These are phyloP conservation scores for Hyaloperonospora brassicae DNA, from an alignment of 352 stramenopile species.

Conservation along the genomic window DNA sequence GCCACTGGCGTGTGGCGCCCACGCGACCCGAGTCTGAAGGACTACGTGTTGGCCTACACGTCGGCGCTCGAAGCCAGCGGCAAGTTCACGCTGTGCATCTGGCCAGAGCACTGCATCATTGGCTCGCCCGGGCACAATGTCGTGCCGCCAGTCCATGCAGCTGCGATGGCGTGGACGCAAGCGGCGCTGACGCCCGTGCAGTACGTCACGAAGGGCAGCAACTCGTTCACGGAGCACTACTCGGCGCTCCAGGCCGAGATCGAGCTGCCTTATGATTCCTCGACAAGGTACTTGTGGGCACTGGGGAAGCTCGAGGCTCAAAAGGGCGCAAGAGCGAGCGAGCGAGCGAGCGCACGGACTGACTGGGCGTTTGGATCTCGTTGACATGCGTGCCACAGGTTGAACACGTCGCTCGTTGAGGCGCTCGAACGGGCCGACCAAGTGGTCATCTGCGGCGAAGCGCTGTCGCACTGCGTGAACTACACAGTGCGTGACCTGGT, in stretches of 20 bases:
- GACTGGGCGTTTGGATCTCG: not conserved
- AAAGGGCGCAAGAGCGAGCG: too few relatives aligned
- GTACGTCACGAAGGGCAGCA: conserved; percentile 91
- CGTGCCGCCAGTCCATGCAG: conserved; percentile 70
- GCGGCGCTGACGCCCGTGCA: conserved; percentile 51
- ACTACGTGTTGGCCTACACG: conserved; percentile 90
- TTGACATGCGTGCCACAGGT: conserved; percentile 29
- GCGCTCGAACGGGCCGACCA: conserved; percentile 77
- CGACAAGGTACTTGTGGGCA: conserved; percentile 34
- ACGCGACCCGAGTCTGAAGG: conserved; percentile 51
- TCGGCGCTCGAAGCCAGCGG: conserved; percentile 74
- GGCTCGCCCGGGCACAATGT: conserved; percentile 87
- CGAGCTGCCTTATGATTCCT: conserved; percentile 60
- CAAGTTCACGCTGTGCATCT: conserved; percentile 92
- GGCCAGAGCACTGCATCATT: conserved; percentile 96
- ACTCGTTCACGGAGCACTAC: conserved; percentile 96
- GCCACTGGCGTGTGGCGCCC: conserved; percentile 44
- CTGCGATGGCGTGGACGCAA: conserved; percentile 83
- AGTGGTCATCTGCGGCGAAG: conserved; percentile 91
- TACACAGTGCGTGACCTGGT: conserved; percentile 92
- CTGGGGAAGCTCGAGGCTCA: not conserved
- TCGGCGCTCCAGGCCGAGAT: conserved; percentile 92
- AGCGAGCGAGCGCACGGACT: too few relatives aligned
- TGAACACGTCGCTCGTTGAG: conserved; percentile 84
- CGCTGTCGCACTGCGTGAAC: conserved; percentile 95